Base-by-base conservation (phyloP, 1,284 basidiomycete species). In the Trichosporon faecale region DNA sequence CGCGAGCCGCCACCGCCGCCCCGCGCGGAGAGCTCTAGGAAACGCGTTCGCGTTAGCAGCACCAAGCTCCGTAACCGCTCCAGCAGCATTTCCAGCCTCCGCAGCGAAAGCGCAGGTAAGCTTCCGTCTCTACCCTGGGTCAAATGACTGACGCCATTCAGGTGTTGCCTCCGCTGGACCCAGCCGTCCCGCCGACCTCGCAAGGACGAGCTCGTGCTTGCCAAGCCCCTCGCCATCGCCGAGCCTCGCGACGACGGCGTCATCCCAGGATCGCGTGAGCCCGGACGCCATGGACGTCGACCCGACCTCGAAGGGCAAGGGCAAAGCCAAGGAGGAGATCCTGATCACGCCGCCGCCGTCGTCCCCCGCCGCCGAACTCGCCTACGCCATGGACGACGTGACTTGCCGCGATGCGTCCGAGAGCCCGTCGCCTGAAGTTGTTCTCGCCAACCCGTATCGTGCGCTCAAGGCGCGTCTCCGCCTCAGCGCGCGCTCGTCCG, bases 381-480 rank as follows among this genome's bases (percentile, higher is more conserved):
- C 57, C 11, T 21, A 68, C 18, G 72, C 64, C 5, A 60, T 73
- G 16, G 67, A 72, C 40, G 65, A 52, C 21, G 67, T 73, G 40
- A 25, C 66, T 8, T 46, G 64, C 8, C 27, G 31, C 44, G 66
- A 66, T 27, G 69, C 64, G 16, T 63, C 57, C 14, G 57, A 31
- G 29, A 55, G 64, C 29, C 46, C 33, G 1, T 40, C 46, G 29
- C 67, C 46, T 49, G 67, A 64, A 14, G 23, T 37, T 3, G 11
- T 12, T 12, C 35, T 14, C 11, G 35, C 64, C n/a, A 81, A 81
- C 70, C 74, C 80, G 5, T 84, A 83, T 74, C 80, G 80, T 60
- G 76, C 76, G 14, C 75, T 84, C 67, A 84, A 83, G 72, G 72
- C 79, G 4, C 75, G 72, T 12, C 73, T 84, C 2, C 77, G 80